Evolutionary conservation across 2,329 filamentous ascomycete genomes (phyloP).

Genomic region (Cadophora malorum): DNA sequence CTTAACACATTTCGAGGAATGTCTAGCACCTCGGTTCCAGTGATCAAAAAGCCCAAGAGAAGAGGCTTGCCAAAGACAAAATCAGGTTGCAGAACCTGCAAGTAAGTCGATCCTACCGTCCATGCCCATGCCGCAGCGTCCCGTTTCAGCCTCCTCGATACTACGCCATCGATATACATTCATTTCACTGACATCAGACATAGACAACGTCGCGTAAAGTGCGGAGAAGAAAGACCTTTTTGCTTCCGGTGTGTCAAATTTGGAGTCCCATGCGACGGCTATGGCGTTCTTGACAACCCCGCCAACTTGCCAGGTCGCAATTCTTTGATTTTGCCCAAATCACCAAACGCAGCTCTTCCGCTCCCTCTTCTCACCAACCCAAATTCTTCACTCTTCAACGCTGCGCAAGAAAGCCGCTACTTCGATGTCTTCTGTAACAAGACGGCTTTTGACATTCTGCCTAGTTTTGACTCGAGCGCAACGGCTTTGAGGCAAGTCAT

Average conservation of each 20-base stretch:
- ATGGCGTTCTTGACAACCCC: constrained; percentile 10
- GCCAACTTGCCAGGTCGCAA: constrained; percentile 9
- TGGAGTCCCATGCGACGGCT: constrained; percentile 37
- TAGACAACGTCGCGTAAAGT: constrained; percentile 36
- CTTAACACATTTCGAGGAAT: neutral
- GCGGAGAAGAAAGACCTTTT: constrained; percentile 35
- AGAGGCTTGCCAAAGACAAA: constrained; percentile 27
- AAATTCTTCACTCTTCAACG: constrained; percentile 19
- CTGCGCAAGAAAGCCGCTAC: constrained; percentile 30
- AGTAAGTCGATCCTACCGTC: constrained; percentile 21
- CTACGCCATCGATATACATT: neutral
- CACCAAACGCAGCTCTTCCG: neutral
- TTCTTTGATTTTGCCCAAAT: constrained; percentile 13
- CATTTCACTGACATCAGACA: neutral
- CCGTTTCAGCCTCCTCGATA: neutral
- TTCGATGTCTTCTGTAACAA: constrained; percentile 33
- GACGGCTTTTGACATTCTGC: constrained; percentile 32
- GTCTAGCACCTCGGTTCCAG: constrained; percentile 2
- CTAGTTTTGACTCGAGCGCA: constrained; percentile 19
- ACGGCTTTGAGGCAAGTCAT: constrained; percentile 26
- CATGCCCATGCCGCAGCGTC: neutral
- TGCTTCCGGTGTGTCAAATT: constrained; percentile 35
- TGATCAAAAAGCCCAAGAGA: constrained; percentile 14
- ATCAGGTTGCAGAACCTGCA: constrained; percentile 30
- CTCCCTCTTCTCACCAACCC: constrained; percentile 10